Conservation (phyloP, 192 early-diverging fungal species). For the Cetraspora pellucida region DNA sequence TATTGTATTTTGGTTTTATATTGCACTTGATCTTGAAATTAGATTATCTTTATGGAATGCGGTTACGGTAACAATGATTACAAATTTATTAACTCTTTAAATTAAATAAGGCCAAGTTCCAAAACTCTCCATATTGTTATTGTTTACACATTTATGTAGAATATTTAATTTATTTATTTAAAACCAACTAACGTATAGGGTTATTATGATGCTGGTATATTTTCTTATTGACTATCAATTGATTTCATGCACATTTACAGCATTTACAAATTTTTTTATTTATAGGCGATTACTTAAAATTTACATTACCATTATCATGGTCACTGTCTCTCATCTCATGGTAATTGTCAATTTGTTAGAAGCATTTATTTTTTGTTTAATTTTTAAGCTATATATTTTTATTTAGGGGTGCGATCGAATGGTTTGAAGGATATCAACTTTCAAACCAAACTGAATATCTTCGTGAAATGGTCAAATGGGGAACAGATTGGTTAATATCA, state of each 20-base stretch:
- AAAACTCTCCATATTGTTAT: too few species aligned
- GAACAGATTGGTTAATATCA: constrained; percentile 64
- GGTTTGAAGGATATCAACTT: constrained; percentile 54
- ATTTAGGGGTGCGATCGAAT: constrained; percentile 59
- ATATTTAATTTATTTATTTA: too few species aligned
- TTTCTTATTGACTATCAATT: neutral
- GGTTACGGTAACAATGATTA: too few species aligned
- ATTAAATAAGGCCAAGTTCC: too few species aligned
- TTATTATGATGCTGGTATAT: constrained; percentile 46
- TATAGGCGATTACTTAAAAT: constrained; percentile 60
- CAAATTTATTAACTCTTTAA: too few species aligned
- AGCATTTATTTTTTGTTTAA: too few species aligned
- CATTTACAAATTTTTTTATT: neutral
- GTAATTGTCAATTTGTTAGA: too few species aligned
- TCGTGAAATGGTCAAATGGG: constrained; percentile 56
- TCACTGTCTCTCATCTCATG: too few species aligned
- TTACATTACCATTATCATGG: constrained; percentile 58
- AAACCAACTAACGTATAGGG: constrained; percentile 23
- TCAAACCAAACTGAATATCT: constrained; percentile 52
- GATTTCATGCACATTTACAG: neutral
- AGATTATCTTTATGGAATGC: too few species aligned
- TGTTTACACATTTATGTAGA: too few species aligned
- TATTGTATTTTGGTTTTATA: too few species aligned
- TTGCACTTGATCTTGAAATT: too few species aligned
- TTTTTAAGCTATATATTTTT: constrained; percentile 41